Evolutionary conservation across 331 rosid genomes (phyloP).

Genomic region (Dryas integrifolia): DNA sequence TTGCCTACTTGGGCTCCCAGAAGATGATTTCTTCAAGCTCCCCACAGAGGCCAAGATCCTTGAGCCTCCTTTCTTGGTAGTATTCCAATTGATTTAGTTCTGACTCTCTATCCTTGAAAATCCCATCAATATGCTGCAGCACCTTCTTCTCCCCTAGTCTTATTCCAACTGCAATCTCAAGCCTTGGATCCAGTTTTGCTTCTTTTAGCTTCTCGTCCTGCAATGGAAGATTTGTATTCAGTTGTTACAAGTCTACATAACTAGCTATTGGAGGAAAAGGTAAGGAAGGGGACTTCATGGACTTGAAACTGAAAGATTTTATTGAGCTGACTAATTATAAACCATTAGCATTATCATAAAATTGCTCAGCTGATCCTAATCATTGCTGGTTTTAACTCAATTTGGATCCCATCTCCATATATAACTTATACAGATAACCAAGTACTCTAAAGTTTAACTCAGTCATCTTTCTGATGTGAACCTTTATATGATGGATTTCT

Average conservation of each 20-base stretch:
- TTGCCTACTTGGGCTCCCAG: conserved; percentile 60
- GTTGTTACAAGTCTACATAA: conserved; percentile 3
- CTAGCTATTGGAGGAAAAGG: background rate
- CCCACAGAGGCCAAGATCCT: conserved; percentile 92
- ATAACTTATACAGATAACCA: too few species aligned
- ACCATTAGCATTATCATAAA: too few species aligned
- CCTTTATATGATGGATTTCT: too few species aligned
- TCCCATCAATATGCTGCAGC: conserved; percentile 66
- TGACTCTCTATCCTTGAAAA: conserved; percentile 61
- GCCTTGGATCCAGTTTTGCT: conserved; percentile 56
- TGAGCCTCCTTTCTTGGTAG: conserved; percentile 91
- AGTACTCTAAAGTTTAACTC: too few species aligned
- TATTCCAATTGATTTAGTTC: conserved; percentile 67
- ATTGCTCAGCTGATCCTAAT: too few species aligned
- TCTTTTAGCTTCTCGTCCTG: conserved; percentile 79
- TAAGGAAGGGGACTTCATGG: too few species aligned
- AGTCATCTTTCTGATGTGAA: too few species aligned
- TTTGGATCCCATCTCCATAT: too few species aligned
- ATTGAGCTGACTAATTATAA: too few species aligned
- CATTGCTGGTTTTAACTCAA: too few species aligned
- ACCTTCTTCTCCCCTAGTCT: conserved; percentile 84
- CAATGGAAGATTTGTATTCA: conserved; percentile 24
- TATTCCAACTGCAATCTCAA: conserved; percentile 76
- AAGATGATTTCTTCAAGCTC: conserved; percentile 81
- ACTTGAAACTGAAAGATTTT: background rate